phyloP scores from a whole-genome alignment of 108 stramenopile genomes.

The Bacterosira constricta region DNA sequence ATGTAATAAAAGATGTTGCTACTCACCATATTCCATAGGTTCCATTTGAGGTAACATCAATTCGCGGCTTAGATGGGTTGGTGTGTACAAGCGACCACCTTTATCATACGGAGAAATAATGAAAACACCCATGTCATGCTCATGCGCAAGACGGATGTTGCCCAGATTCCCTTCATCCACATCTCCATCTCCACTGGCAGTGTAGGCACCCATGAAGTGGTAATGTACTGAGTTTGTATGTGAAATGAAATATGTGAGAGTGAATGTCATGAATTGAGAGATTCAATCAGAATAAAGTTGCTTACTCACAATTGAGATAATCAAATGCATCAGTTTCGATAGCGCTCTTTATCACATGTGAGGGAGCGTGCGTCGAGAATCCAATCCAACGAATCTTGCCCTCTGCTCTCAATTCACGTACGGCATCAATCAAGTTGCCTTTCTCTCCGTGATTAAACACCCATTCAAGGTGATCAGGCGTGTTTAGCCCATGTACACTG shows the following conservation, averaged over 20 bases:
- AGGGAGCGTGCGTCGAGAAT: conserved; percentile 86
- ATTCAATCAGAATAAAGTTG: neutral
- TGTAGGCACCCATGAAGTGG: conserved; percentile 88
- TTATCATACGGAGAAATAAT: conserved; percentile 91
- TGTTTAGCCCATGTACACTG: conserved; percentile 84
- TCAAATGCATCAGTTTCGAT: conserved; percentile 84
- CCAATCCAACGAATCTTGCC: conserved; percentile 87
- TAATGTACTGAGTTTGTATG: conserved; percentile 63
- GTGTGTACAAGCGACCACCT: conserved; percentile 78
- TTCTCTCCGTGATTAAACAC: conserved; percentile 64
- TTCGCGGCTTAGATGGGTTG: conserved; percentile 66
- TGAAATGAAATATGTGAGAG: neutral
- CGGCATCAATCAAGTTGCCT: conserved; percentile 69
- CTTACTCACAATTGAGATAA: conserved; percentile 67
- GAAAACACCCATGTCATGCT: conserved; percentile 89
- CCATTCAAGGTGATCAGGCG: conserved; percentile 60
- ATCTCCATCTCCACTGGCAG: conserved; percentile 70
- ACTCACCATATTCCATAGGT: conserved; percentile 67
- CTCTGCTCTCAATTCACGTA: conserved; percentile 57
- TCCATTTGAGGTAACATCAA: conserved; percentile 79
- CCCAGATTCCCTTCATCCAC: conserved; percentile 62
- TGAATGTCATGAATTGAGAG: neutral
- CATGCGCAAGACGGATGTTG: conserved; percentile 61
- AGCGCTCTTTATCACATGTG: conserved; percentile 61
- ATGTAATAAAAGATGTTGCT: no score